phyloP scores from a whole-genome alignment of 164 flowering plant genomes.

The Dillenia turbinata region DNA sequence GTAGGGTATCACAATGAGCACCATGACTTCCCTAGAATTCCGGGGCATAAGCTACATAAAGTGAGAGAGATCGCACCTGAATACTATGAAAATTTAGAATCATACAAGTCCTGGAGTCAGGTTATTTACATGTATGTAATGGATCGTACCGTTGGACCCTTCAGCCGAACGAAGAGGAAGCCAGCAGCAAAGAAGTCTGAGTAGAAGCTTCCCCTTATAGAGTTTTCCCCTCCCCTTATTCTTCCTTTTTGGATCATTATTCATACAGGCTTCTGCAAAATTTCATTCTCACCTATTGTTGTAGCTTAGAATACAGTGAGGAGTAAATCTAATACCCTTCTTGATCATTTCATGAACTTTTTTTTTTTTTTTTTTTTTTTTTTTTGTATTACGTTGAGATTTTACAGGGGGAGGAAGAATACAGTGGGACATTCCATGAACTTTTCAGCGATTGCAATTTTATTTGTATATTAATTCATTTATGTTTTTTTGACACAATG shows the following conservation, averaged over 20 bases:
- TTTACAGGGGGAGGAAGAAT: too few relatives aligned
- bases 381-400: too few relatives aligned
- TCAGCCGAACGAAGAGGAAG: slow-evolving; percentile 90
- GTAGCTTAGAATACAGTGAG: too few relatives aligned
- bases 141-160: slow-evolving; percentile 83
- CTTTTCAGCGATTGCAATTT: too few relatives aligned
- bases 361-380: too few relatives aligned
- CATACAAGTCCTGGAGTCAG: slow-evolving; percentile 91
- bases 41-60: slow-evolving; percentile 86
- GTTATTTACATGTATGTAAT: slow-evolving; percentile 89
- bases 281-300: too few relatives aligned
- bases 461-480: too few relatives aligned
- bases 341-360: too few relatives aligned
- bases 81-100: slow-evolving; percentile 55
- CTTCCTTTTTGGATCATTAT: background rate
- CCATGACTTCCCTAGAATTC: slow-evolving; percentile 95
- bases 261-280: too few relatives aligned
- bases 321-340: too few relatives aligned
- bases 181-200: slow-evolving; percentile 41
- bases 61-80: slow-evolving; percentile 96
- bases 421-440: too few relatives aligned
- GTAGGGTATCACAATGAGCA: slow-evolving; percentile 98
- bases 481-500: too few relatives aligned
- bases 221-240: background rate
- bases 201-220: slow-evolving; percentile 24